Conservation (phyloP, 805 yeast genomes). For the Danielia reshetovae region DNA sequence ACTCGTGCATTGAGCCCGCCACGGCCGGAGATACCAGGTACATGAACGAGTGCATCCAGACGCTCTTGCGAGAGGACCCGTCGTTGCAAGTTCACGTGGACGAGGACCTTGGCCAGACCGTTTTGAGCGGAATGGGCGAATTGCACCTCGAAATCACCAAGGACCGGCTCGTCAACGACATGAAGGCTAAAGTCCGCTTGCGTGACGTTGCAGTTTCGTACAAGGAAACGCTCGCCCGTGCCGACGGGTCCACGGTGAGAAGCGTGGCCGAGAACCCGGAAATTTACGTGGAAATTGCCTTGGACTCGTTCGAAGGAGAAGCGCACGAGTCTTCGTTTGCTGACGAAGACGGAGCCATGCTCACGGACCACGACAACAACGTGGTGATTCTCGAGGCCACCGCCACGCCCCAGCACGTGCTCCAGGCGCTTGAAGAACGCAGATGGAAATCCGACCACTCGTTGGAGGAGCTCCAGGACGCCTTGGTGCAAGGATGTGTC, state of each 20-base stretch:
- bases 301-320: slow-evolving; percentile 37
- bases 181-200: slow-evolving; percentile 76
- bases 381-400: slow-evolving; percentile 33
- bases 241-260: slow-evolving; percentile 17
- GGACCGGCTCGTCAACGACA: slow-evolving; percentile 73
- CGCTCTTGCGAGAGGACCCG: slow-evolving; percentile 85
- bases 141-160: slow-evolving; percentile 85
- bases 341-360: slow-evolving; percentile 38
- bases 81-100: slow-evolving; percentile 68
- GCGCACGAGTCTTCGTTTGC: slow-evolving; percentile 28
- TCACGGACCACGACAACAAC: slow-evolving; percentile 47
- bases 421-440: slow-evolving; percentile 24
- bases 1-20: slow-evolving; percentile 76
- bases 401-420: slow-evolving; percentile 26
- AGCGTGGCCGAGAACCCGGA: slow-evolving; percentile 16
- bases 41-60: slow-evolving; percentile 64
- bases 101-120: slow-evolving; percentile 85
- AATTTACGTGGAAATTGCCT: slow-evolving; percentile 21
- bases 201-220: slow-evolving; percentile 88
- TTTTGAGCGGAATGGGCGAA: slow-evolving; percentile 96
- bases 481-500: slow-evolving; percentile 53
- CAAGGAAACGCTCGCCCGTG: slow-evolving; percentile 56
- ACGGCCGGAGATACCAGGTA: slow-evolving; percentile 76
- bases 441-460: slow-evolving; percentile 49
- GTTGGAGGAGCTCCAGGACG: slow-evolving; percentile 48